These are phyloP conservation scores for Ascochyta pisi DNA, from an alignment of 2,329 filamentous ascomycete species.

Conservation along the genomic window DNA sequence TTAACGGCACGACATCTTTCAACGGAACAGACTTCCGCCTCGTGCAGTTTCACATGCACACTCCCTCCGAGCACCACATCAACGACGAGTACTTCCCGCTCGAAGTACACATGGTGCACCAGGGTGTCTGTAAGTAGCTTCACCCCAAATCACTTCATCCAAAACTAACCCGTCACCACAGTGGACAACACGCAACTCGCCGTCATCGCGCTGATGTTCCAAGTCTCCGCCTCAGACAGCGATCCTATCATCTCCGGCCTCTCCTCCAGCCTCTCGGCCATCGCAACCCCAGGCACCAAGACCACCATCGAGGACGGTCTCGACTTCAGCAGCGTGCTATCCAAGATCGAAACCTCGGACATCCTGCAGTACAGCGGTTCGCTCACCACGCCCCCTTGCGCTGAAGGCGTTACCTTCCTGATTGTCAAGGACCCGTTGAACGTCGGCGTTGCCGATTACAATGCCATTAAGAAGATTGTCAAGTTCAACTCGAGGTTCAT, in stretches of 20 bases:
- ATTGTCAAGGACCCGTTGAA: conserved; percentile 58
- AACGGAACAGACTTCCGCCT: conserved; percentile 53
- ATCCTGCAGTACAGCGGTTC: conserved; percentile 64
- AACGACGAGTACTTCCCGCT: conserved; percentile 55
- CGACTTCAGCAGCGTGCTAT: conserved; percentile 53
- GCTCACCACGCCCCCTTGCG: conserved; percentile 68
- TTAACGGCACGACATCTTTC: conserved; percentile 57
- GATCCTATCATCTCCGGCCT: conserved; percentile 41
- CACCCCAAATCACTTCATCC: not conserved
- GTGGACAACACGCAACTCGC: conserved; percentile 47
- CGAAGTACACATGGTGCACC: conserved; percentile 67
- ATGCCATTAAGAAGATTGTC: conserved; percentile 59
- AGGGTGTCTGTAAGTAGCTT: conserved; percentile 50
- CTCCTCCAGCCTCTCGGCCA: conserved; percentile 47
- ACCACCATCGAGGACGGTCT: conserved; percentile 46
- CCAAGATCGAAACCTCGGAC: conserved; percentile 47
- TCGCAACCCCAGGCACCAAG: conserved; percentile 50
- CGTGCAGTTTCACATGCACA: conserved; percentile 67
- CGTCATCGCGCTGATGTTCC: conserved; percentile 53
- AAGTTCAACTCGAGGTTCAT: conserved; percentile 64
- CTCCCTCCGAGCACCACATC: conserved; percentile 65
- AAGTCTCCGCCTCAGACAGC: conserved; percentile 47
- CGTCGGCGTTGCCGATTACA: conserved; percentile 59
- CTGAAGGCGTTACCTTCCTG: conserved; percentile 63
- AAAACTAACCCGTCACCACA: conserved; percentile 18